phyloP scores from a whole-genome alignment of 805 yeast species.

The Hanseniaspora lachancei region DNA sequence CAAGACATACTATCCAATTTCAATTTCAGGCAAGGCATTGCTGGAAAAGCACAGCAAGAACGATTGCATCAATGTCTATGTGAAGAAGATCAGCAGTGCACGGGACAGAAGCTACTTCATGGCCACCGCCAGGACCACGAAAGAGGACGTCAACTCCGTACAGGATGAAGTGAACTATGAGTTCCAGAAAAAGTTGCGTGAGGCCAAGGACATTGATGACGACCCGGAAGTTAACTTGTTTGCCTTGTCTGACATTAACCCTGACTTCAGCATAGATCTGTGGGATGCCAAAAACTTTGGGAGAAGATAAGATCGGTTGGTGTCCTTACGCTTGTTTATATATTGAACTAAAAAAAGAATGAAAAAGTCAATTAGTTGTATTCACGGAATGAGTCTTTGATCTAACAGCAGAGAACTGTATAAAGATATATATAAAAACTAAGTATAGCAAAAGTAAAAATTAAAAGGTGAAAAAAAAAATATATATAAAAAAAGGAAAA shows the following conservation, averaged over 20 bases:
- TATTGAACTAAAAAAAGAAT: no score
- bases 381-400: no score
- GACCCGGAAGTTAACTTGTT: neutral
- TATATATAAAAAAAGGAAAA: neutral
- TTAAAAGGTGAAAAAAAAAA: neutral
- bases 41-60: neutral
- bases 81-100: neutral
- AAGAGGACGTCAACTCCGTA: neutral
- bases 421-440: neutral
- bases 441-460: neutral
- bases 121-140: no score
- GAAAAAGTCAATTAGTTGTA: no score
- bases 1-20: neutral
- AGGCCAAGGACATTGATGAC: neutral
- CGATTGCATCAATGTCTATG: neutral
- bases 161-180: neutral
- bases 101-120: neutral
- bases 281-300: slow-evolving; percentile 14
- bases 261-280: neutral
- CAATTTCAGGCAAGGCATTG: neutral
- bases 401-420: no score
- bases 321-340: no score
- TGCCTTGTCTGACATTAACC: neutral
- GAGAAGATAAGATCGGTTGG: slow-evolving; percentile 16
- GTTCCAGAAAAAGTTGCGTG: neutral